Percentiles rank a stretch among this genome's conserved stretches.
phyloP scores from a whole-genome alignment of 805 yeast species.

The Cyberlindnera bimundalis region DNA sequence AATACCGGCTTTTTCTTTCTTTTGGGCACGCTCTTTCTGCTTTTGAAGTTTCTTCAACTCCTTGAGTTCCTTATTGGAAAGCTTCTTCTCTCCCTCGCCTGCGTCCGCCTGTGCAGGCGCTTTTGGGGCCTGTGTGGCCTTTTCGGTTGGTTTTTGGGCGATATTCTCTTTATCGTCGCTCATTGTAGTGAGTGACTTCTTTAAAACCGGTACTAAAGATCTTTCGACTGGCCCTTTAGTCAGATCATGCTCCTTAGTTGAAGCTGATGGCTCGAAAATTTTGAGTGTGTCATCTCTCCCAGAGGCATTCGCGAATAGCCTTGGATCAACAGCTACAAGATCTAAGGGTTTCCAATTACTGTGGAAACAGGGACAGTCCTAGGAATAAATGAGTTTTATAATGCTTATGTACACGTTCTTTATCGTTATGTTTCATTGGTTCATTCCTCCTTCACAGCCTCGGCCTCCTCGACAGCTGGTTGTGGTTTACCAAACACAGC shows the following conservation, averaged over 20 bases:
- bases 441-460: slow-evolving; percentile 4
- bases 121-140: background rate
- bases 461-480: slow-evolving; percentile 4
- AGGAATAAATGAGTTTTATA: background rate
- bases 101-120: background rate
- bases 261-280: slow-evolving; percentile 6
- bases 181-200: background rate
- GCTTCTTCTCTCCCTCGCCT: slow-evolving; percentile 29
- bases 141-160: background rate
- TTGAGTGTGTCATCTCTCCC: slow-evolving; percentile 4
- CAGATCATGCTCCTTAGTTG: background rate
- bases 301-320: slow-evolving; percentile 6
- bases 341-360: no score
- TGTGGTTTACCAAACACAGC: slow-evolving; percentile 16
- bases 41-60: slow-evolving; percentile 86
- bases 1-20: slow-evolving; percentile 66
- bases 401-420: slow-evolving; percentile 1
- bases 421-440: background rate
- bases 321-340: background rate
- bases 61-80: slow-evolving; percentile 78
- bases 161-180: background rate
- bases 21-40: slow-evolving; percentile 89
- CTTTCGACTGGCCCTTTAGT: background rate
- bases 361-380: no score
- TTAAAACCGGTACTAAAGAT: no score